Percentiles rank a stretch among this genome's conserved stretches.
Conservation (phyloP, 2,329 filamentous ascomycete species). For the Alternaria sp. region DNA sequence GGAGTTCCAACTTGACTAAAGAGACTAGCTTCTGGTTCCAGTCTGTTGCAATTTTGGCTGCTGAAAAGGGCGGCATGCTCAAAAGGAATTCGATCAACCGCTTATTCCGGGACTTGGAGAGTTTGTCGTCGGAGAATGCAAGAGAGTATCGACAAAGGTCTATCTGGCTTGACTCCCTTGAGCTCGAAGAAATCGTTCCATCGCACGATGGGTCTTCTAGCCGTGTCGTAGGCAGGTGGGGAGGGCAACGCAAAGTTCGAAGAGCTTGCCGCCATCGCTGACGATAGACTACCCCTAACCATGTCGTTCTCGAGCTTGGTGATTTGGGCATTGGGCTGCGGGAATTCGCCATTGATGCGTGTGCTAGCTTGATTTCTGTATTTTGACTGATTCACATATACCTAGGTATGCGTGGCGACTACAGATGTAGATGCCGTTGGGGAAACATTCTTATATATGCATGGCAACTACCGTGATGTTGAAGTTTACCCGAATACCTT, state of each 20-base stretch:
- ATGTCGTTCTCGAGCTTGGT: constrained; percentile 38
- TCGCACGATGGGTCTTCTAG: constrained; percentile 48
- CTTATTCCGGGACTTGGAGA: constrained; percentile 53
- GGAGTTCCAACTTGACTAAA: constrained; percentile 31
- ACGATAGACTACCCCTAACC: too few relatives aligned
- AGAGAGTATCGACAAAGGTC: constrained; percentile 39
- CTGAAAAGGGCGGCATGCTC: constrained; percentile 38
- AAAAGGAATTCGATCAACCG: constrained; percentile 57
- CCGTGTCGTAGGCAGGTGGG: constrained; percentile 44
- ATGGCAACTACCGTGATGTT: neutral
- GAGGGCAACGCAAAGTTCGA: constrained; percentile 31
- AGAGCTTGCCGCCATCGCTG: too few relatives aligned
- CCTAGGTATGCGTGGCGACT: neutral
- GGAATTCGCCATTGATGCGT: constrained; percentile 37
- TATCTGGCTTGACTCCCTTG: constrained; percentile 38
- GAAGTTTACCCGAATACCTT: neutral
- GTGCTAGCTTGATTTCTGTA: neutral
- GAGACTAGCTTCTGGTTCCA: constrained; percentile 42
- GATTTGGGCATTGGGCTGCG: constrained; percentile 40
- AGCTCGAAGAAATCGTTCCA: constrained; percentile 51
- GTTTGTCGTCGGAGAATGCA: constrained; percentile 41
- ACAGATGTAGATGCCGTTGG: neutral
- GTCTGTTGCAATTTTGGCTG: constrained; percentile 47
- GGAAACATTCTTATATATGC: neutral
- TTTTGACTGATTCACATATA: neutral